These are phyloP conservation scores for Saccharomyces hybrid DNA, from an alignment of 1,139 yeast genomes.

Conservation along the genomic window DNA sequence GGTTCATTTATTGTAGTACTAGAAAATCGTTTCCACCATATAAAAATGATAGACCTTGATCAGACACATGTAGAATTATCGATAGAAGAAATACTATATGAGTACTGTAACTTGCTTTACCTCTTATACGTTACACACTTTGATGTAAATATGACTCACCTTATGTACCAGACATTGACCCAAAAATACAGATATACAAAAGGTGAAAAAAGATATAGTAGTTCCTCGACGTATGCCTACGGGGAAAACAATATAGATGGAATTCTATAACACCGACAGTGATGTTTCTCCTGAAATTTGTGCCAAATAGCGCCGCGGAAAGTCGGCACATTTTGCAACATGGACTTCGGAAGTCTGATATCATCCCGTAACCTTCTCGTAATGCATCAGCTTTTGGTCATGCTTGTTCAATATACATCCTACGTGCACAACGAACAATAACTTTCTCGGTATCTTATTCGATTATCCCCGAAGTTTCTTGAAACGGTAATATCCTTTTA, in stretches of 20 bases:
- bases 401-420: neutral
- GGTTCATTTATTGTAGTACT: neutral
- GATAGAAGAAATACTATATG: neutral
- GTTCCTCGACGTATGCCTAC: neutral
- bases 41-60: neutral
- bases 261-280: neutral
- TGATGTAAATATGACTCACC: neutral
- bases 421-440: neutral
- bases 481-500: neutral
- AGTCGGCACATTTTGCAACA: neutral
- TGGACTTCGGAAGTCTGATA: neutral
- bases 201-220: neutral
- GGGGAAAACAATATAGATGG: neutral
- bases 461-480: neutral
- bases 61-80: neutral
- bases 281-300: neutral
- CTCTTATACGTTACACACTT: neutral
- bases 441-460: neutral
- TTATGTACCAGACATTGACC: neutral
- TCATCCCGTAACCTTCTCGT: neutral
- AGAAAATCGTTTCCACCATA: neutral
- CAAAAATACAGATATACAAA: neutral
- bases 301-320: neutral
- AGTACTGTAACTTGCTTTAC: neutral
- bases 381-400: neutral